A percentile compares a stretch with the other conserved stretches of the same genome.
These are phyloP conservation scores for Leishmania mexicana DNA, from an alignment of 208 protist genomes.

Conservation along the genomic window DNA sequence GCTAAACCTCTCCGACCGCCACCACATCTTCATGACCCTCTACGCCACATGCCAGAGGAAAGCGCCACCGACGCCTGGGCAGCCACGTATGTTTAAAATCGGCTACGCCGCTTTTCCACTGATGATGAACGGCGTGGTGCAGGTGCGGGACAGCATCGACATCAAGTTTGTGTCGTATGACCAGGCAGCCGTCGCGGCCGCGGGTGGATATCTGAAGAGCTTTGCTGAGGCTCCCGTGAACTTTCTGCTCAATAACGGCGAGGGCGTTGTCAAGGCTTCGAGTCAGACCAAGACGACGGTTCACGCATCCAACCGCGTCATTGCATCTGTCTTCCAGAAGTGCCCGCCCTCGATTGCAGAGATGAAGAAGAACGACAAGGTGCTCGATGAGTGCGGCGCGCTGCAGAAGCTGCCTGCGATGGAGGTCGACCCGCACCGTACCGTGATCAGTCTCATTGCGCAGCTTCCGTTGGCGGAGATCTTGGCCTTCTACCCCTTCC, in stretches of 20 bases:
- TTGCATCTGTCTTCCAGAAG: slow-evolving; percentile 63
- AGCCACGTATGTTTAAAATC: slow-evolving; percentile 62
- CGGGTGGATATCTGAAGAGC: slow-evolving; percentile 78
- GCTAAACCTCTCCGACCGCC: slow-evolving; percentile 72
- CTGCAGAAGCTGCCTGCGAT: slow-evolving; percentile 29
- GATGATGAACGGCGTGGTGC: slow-evolving; percentile 67
- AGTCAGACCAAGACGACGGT: slow-evolving; percentile 80
- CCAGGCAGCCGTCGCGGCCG: slow-evolving; percentile 59
- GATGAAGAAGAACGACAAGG: slow-evolving; percentile 52
- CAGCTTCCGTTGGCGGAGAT: slow-evolving; percentile 83
- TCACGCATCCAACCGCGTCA: slow-evolving; percentile 72
- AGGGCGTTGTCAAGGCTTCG: slow-evolving; percentile 48
- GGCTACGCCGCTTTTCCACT: slow-evolving; percentile 83
- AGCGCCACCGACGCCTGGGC: slow-evolving; percentile 36
- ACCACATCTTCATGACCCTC: slow-evolving; percentile 89
- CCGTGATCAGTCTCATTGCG: slow-evolving; percentile 56
- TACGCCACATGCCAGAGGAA: slow-evolving; percentile 72
- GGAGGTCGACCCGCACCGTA: slow-evolving; percentile 44
- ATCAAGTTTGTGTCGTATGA: slow-evolving; percentile 80
- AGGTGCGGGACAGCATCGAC: slow-evolving; percentile 60
- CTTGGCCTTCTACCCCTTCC: slow-evolving; percentile 85
- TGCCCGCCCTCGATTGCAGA: slow-evolving; percentile 52
- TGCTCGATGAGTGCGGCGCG: slow-evolving; percentile 46
- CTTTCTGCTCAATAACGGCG: slow-evolving; percentile 73
- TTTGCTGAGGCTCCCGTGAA: slow-evolving; percentile 63